Evolutionary conservation across 1,284 basidiomycete species (phyloP).

Genomic region (Ceratobasidium sp.): DNA sequence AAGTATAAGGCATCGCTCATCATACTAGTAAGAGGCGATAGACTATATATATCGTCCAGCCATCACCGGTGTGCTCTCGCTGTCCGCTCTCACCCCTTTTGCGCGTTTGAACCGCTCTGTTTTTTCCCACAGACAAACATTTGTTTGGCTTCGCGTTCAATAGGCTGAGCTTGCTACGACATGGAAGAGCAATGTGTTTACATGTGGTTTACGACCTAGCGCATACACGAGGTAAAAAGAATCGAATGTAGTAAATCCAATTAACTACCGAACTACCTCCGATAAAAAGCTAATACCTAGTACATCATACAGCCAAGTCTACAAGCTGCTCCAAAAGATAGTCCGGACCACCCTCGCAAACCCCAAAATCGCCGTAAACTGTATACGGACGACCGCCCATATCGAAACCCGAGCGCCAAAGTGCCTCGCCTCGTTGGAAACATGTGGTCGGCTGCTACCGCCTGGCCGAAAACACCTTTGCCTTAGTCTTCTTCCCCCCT

Average conservation of each 20-base stretch:
- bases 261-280: background rate
- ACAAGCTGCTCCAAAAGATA: background rate
- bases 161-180: too few relatives aligned
- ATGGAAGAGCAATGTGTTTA: background rate
- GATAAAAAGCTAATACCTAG: background rate
- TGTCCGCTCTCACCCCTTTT: background rate
- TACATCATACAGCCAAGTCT: slow-evolving; percentile 1
- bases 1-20: background rate
- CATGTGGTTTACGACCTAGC: background rate
- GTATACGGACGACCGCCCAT: background rate
- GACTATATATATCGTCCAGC: background rate
- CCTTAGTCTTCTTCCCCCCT: slow-evolving; percentile 19
- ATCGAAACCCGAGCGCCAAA: background rate
- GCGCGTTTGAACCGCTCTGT: background rate
- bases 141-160: too few relatives aligned
- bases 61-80: background rate
- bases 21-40: background rate
- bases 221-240: background rate
- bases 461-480: slow-evolving; percentile 15
- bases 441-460: background rate
- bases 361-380: background rate
- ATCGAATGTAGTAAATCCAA: background rate
- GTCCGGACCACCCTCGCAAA: background rate
- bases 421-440: too few relatives aligned
- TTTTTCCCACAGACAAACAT: background rate